A percentile compares a stretch with the other conserved stretches of the same genome.
Evolutionary conservation across 83 land plant genomes (phyloP).

Genomic region (Picea abies): DNA sequence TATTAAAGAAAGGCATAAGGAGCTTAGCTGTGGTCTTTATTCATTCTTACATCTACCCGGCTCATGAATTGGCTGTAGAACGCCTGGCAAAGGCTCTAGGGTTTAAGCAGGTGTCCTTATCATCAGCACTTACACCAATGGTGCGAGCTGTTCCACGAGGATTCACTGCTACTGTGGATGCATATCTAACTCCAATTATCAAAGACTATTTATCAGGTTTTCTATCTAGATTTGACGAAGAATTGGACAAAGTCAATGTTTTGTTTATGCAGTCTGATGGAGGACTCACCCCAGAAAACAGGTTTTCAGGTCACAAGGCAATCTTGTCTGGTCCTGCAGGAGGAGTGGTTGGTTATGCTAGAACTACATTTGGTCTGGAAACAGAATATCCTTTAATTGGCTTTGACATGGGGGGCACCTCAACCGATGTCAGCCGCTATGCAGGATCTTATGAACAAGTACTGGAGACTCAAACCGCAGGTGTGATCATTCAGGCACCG

Average conservation of each 20-base stretch:
- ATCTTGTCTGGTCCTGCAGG: conserved; percentile 99
- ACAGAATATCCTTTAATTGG: too few relatives aligned
- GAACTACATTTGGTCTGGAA: conserved; percentile 83
- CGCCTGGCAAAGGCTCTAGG: conserved; percentile 77
- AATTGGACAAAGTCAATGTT: conserved; percentile 70
- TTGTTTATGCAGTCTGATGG: conserved; percentile 99
- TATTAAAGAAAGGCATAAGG: conserved; percentile 70
- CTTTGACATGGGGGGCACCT: too few relatives aligned
- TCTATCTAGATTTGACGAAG: conserved; percentile 87
- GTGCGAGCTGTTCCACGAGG: conserved; percentile 98
- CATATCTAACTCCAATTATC: conserved; percentile 97
- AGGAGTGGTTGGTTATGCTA: conserved; percentile 97
- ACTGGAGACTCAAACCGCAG: too few relatives aligned
- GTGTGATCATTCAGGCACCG: too few relatives aligned
- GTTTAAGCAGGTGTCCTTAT: conserved; percentile 90
- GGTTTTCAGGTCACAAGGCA: conserved; percentile 97
- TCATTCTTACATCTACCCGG: conserved; percentile 92
- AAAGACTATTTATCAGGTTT: conserved; percentile 90
- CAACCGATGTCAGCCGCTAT: too few relatives aligned
- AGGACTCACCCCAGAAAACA: conserved; percentile 92
- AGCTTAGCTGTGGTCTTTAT: conserved; percentile 90
- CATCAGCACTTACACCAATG: conserved; percentile 94
- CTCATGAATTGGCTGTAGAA: conserved; percentile 76
- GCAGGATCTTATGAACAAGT: too few relatives aligned
- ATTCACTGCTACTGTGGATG: conserved; percentile 93